phyloP scores from a whole-genome alignment of 1,284 basidiomycete genomes.

The Cryptococcus sp. region DNA sequence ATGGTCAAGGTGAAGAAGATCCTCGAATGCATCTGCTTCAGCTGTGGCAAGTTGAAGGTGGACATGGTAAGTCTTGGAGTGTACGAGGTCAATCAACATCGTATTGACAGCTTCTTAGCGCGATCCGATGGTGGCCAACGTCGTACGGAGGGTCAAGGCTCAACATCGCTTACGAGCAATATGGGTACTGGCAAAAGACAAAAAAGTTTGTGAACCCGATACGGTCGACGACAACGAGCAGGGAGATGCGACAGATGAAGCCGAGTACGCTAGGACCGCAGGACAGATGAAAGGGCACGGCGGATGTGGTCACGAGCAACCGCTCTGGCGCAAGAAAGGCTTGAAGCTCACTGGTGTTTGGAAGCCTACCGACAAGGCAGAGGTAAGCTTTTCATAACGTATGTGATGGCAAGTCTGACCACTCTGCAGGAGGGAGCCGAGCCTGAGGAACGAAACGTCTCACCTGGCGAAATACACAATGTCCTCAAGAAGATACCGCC shows the following conservation, averaged over 20 bases:
- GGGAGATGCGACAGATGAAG: constrained; percentile 73
- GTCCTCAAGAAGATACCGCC: constrained; percentile 92
- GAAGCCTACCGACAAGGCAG: constrained; percentile 88
- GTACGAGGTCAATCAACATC: neutral
- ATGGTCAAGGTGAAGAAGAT: constrained; percentile 99
- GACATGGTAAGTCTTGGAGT: constrained; percentile 77
- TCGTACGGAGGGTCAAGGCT: constrained; percentile 80
- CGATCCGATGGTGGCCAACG: constrained; percentile 77
- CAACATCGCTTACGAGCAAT: constrained; percentile 86
- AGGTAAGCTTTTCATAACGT: constrained; percentile 47
- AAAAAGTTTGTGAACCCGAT: constrained; percentile 81
- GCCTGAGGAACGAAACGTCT: constrained; percentile 85
- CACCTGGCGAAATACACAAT: constrained; percentile 86
- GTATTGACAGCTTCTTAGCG: constrained; percentile 59
- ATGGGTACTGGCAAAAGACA: constrained; percentile 66
- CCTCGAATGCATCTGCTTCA: constrained; percentile 96
- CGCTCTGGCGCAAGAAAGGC: constrained; percentile 89
- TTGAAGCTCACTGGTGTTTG: constrained; percentile 95
- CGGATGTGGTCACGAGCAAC: constrained; percentile 93
- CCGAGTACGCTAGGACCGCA: constrained; percentile 55
- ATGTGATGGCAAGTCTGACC: constrained; percentile 1
- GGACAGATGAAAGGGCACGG: constrained; percentile 67
- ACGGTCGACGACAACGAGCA: constrained; percentile 61
- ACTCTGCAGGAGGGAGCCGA: constrained; percentile 68
- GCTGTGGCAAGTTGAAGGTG: constrained; percentile 96